Evolutionary conservation across 805 yeast genomes (phyloP).

Genomic region (Myxozyma neglecta): DNA sequence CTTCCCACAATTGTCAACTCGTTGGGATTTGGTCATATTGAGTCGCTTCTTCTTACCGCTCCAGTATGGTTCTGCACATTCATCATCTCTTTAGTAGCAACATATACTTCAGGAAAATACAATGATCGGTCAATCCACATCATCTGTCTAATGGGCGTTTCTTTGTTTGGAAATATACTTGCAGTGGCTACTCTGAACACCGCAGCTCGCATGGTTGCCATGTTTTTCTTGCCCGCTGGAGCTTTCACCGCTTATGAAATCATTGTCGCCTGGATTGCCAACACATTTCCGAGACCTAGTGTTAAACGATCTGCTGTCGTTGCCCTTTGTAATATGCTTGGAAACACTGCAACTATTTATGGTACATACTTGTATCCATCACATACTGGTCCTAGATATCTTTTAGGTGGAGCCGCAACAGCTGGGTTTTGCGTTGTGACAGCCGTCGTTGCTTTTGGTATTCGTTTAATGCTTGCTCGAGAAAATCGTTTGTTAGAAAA

Average conservation of each 20-base stretch:
- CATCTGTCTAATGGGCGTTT: constrained; percentile 1
- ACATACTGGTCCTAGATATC: constrained; percentile 15
- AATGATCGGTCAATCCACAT: constrained; percentile 25
- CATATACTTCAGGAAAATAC: constrained; percentile 25
- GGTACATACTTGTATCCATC: constrained; percentile 24
- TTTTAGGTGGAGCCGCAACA: constrained; percentile 19
- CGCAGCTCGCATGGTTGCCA: constrained; percentile 20
- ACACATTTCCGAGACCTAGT: constrained; percentile 23
- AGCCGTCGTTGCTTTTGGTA: constrained; percentile 9
- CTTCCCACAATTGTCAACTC: constrained; percentile 60
- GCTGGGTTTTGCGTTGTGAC: constrained; percentile 6
- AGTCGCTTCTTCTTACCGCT: constrained; percentile 56
- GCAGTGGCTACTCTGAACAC: constrained; percentile 11
- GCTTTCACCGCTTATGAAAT: constrained; percentile 21
- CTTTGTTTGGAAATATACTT: constrained; percentile 19
- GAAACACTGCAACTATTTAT: constrained; percentile 22
- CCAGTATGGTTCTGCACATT: constrained; percentile 62
- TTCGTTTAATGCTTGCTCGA: constrained; percentile 12
- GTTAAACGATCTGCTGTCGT: constrained; percentile 23
- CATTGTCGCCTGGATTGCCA: constrained; percentile 26
- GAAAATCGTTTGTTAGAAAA: constrained; percentile 20
- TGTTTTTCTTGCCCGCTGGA: constrained; percentile 27
- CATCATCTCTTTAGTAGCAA: constrained; percentile 46
- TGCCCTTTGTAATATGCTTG: constrained; percentile 24
- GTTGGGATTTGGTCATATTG: constrained; percentile 50